Percentiles rank a stretch among this genome's conserved stretches.
phyloP scores from a whole-genome alignment of 257 asterid genomes.

The Gardenia jasminoides region DNA sequence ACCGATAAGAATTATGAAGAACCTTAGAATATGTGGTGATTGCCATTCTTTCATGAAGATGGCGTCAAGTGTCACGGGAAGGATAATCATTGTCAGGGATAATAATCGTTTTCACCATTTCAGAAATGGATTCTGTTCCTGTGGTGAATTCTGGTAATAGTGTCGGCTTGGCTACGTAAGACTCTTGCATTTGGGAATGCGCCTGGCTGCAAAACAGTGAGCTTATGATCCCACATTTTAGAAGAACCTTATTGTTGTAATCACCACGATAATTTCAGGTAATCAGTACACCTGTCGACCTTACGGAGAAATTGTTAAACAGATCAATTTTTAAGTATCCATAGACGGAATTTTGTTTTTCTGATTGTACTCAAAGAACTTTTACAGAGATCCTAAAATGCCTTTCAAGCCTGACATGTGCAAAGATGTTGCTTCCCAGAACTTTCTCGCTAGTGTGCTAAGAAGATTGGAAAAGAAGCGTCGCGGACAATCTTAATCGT shows the following conservation, averaged over 20 bases:
- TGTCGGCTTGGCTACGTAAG: neutral
- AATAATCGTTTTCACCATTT: conserved; percentile 86
- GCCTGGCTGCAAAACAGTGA: neutral
- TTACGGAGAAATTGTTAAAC: neutral
- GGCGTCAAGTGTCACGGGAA: conserved; percentile 58
- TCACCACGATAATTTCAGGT: neutral
- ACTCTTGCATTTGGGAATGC: too few relatives aligned
- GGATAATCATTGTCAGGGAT: conserved; percentile 79
- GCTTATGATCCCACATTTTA: too few relatives aligned
- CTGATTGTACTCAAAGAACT: neutral
- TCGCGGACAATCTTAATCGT: neutral
- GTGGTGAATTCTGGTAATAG: conserved; percentile 81
- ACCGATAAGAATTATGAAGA: conserved; percentile 90
- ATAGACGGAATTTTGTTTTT: too few relatives aligned
- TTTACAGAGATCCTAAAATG: neutral
- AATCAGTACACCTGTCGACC: neutral
- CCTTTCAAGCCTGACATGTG: too few relatives aligned
- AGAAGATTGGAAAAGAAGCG: neutral
- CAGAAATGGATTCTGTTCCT: conserved; percentile 65
- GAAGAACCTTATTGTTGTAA: neutral
- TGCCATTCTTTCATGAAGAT: conserved; percentile 89
- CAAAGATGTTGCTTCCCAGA: neutral
- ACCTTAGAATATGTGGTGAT: conserved; percentile 87
- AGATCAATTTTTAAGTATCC: too few relatives aligned
- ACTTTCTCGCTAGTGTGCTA: neutral